Conservation (phyloP, 164 flowering plant species). For the Macadamia tetraphylla region DNA sequence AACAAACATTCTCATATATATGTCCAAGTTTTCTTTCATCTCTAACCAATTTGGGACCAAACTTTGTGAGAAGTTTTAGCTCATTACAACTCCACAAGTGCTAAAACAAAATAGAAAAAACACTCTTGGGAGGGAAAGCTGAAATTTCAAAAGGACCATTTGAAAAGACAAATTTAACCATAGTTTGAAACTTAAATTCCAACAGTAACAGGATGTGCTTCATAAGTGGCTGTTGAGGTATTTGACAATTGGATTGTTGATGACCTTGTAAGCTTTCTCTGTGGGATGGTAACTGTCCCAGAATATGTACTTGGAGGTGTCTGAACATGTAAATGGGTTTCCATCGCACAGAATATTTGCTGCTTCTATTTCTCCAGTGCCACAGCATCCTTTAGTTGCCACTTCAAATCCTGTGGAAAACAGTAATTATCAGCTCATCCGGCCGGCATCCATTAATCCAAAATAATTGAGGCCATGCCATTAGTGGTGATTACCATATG, state of each 20-base stretch:
- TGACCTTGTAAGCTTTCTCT: constrained; percentile 25
- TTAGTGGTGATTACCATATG: neutral
- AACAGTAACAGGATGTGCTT: neutral
- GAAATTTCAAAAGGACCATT: too few species aligned
- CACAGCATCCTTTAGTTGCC: constrained; percentile 36
- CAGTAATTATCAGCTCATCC: neutral
- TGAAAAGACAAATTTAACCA: too few species aligned
- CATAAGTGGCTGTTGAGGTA: constrained; percentile 20
- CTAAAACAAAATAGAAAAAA: too few species aligned
- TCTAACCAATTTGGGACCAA: too few species aligned
- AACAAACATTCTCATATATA: too few species aligned
- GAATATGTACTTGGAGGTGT: constrained; percentile 19
- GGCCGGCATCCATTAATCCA: too few species aligned
- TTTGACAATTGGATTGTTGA: constrained; percentile 11
- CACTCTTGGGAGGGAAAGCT: too few species aligned
- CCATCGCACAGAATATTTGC: constrained; percentile 26
- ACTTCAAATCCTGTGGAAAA: constrained; percentile 30
- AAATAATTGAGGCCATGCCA: too few species aligned
- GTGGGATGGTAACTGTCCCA: constrained; percentile 53
- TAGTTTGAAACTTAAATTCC: too few species aligned
- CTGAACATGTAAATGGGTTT: constrained; percentile 20
- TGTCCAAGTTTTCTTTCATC: too few species aligned
- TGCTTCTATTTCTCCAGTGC: constrained; percentile 39
- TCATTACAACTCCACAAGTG: too few species aligned
- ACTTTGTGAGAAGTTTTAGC: too few species aligned